Base-by-base conservation (phyloP, 2,329 filamentous ascomycete species). In the Fusarium sp. region DNA sequence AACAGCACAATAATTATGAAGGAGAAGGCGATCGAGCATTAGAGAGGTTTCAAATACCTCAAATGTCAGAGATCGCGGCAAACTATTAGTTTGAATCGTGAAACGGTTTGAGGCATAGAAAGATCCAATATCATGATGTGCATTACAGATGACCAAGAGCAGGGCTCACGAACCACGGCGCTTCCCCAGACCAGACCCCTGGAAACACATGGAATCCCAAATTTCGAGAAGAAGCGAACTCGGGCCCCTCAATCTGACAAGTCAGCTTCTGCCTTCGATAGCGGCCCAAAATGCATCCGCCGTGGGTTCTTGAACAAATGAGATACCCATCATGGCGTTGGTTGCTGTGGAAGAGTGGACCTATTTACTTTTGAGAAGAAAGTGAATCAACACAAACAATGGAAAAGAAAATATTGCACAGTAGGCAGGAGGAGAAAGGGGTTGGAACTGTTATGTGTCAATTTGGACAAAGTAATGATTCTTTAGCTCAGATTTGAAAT, bases 321-420 rank as follows among this genome's bases (percentile, higher is more conserved):
- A 72, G 65, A 55, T 69, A 62, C 71, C 71, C 56, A 71, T 62
- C 59, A 40, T 50, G 49, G 50, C 57, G 56, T 62, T 56, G 71
- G 72, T 74, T 74, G 72, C 72, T 25, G 35, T 64, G 72, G 71
- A 73, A 74, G 71, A 51, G 71, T 74, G 72, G 72, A 66, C 62
- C 56, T 73, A 64, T 73, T 72, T 72, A 73, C 68, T 62, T 67
- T 57, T 48, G 27, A 14, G 23, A 45, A 55, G 27, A 46, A 30
- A 30, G 27, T 30, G 11, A 53, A 57, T 58, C 59, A 71, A 74
- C 65, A 71, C 64, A 74, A 74, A 74, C 67, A 74, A 63, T 44
- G 51, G 35, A 25, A 40, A 55, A 69, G 27, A 65, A 39, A 49
- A 55, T 66, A 57, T 7, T 48, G 47, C 33, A 49, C 56, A 59